Conservation (phyloP, 1,284 basidiomycete species). For the Megacollybia platyphylla region DNA sequence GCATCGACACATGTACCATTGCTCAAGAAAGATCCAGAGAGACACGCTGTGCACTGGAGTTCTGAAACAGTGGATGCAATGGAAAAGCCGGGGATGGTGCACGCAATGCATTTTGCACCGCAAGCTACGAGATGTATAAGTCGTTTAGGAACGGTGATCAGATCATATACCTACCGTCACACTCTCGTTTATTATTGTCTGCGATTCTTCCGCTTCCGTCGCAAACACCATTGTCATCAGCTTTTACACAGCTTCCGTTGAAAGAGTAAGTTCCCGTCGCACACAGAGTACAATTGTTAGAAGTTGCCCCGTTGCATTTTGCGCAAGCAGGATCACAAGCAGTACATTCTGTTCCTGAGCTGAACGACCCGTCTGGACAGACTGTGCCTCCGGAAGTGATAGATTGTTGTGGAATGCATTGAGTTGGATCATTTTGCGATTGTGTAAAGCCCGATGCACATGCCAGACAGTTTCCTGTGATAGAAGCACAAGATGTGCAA, state of each 20-base stretch:
- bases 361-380: slow-evolving; percentile 59
- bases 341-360: slow-evolving; percentile 39
- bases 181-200: slow-evolving; percentile 70
- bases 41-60: slow-evolving; percentile 61
- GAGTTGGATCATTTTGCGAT: slow-evolving; percentile 51
- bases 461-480: slow-evolving; percentile 54
- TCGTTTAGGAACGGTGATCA: slow-evolving; percentile 2
- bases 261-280: slow-evolving; percentile 42
- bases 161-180: slow-evolving; percentile 49
- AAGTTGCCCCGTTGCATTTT: slow-evolving; percentile 57
- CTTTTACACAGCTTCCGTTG: slow-evolving; percentile 55
- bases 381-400: slow-evolving; percentile 36
- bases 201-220: slow-evolving; percentile 54
- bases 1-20: slow-evolving; percentile 51
- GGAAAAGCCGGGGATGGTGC: slow-evolving; percentile 59
- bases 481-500: slow-evolving; percentile 54
- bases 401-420: slow-evolving; percentile 42
- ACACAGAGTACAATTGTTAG: slow-evolving; percentile 60
- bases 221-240: slow-evolving; percentile 59
- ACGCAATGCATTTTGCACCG: slow-evolving; percentile 67
- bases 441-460: slow-evolving; percentile 59
- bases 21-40: slow-evolving; percentile 63
- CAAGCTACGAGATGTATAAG: slow-evolving; percentile 32
- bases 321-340: slow-evolving; percentile 54
- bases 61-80: slow-evolving; percentile 52